A percentile compares a stretch with the other conserved stretches of the same genome.
Evolutionary conservation across 2,329 filamentous ascomycete genomes (phyloP).

Genomic region (Alternaria sp.): DNA sequence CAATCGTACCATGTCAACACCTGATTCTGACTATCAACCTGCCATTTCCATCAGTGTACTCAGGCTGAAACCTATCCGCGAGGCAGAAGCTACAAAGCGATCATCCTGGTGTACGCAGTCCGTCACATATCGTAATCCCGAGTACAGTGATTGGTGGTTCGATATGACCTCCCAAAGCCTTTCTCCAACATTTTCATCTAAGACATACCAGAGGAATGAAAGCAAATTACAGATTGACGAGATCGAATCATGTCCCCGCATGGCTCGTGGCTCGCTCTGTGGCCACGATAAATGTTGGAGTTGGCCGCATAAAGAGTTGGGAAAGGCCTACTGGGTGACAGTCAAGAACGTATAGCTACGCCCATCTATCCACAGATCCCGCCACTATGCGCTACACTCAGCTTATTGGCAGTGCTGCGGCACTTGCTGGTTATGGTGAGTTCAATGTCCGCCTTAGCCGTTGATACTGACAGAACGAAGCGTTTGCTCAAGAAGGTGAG

Average conservation of each 20-base stretch:
- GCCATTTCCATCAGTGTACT: constrained; percentile 20
- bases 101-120: constrained; percentile 21
- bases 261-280: constrained; percentile 17
- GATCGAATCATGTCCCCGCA: constrained; percentile 14
- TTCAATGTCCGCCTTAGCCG: not conserved
- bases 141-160: constrained; percentile 29
- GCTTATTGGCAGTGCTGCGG: constrained; percentile 35
- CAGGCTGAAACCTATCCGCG: constrained; percentile 34
- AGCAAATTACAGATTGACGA: constrained; percentile 25
- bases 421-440: constrained; percentile 36
- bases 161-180: constrained; percentile 14
- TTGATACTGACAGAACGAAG: constrained; percentile 23
- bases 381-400: constrained; percentile 38
- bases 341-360: constrained; percentile 8
- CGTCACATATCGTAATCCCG: constrained; percentile 27
- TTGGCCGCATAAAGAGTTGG: constrained; percentile 32
- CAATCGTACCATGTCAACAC: constrained; percentile 14
- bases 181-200: constrained; percentile 34
- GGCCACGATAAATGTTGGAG: constrained; percentile 13
- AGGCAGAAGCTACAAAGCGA: constrained; percentile 17
- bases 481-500: constrained; percentile 39
- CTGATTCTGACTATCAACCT: constrained; percentile 27
- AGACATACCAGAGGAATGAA: constrained; percentile 29
- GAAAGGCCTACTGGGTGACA: constrained; percentile 4
- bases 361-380: not conserved